These are phyloP conservation scores for Elasticomyces elasticus DNA, from an alignment of 495 filamentous ascomycete species.

Conservation along the genomic window DNA sequence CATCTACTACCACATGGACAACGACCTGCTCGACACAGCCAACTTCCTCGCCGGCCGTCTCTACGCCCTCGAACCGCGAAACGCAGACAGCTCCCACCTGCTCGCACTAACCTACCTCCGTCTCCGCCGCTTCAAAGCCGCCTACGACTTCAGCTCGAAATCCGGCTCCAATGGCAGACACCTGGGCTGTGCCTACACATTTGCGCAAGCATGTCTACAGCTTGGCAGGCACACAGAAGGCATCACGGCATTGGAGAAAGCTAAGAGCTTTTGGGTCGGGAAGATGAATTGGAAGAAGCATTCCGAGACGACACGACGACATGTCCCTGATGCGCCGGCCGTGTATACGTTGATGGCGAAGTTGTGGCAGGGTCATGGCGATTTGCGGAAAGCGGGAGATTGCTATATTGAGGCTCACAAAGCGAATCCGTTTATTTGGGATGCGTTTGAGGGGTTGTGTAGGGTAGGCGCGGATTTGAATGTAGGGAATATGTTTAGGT, in stretches of 20 bases:
- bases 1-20: slow-evolving; percentile 89
- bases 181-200: slow-evolving; percentile 82
- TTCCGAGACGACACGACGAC: slow-evolving; percentile 42
- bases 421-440: slow-evolving; percentile 94
- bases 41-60: slow-evolving; percentile 85
- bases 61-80: slow-evolving; percentile 67
- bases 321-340: slow-evolving; percentile 74
- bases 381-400: slow-evolving; percentile 68
- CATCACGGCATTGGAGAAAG: slow-evolving; percentile 49
- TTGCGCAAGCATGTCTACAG: slow-evolving; percentile 78
- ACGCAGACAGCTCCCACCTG: slow-evolving; percentile 70
- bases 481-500: slow-evolving; percentile 75
- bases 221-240: slow-evolving; percentile 58
- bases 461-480: slow-evolving; percentile 41
- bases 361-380: slow-evolving; percentile 69
- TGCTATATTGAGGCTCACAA: slow-evolving; percentile 82
- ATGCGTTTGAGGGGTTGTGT: slow-evolving; percentile 79
- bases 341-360: slow-evolving; percentile 74
- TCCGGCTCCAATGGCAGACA: slow-evolving; percentile 57
- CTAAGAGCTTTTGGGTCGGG: slow-evolving; percentile 13
- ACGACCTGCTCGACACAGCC: slow-evolving; percentile 74
- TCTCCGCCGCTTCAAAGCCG: slow-evolving; percentile 63
- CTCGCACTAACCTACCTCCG: slow-evolving; percentile 74
- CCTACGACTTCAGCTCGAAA: slow-evolving; percentile 59
- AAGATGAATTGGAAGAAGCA: slow-evolving; percentile 46